phyloP scores from a whole-genome alignment of 2,329 filamentous ascomycete genomes.

The Onygenales sp. region DNA sequence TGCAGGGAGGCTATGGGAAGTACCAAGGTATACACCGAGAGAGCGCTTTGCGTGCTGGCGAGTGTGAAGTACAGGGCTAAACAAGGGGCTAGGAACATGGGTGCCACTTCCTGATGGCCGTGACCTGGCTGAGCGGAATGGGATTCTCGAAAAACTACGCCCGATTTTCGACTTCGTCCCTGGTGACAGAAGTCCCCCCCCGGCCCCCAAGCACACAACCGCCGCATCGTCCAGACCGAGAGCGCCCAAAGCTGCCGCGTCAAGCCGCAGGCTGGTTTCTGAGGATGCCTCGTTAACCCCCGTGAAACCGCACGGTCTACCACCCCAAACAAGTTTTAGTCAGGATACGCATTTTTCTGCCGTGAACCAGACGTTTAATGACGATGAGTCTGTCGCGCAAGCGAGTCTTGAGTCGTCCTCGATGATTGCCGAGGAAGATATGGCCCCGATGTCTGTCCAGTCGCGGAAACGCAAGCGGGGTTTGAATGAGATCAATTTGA shows the following conservation, averaged over 20 bases:
- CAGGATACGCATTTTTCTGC: constrained; percentile 4
- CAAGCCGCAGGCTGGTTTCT: constrained; percentile 3
- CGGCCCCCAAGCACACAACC: constrained; percentile 79
- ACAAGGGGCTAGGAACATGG: constrained; percentile 64
- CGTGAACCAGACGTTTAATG: constrained; percentile 30
- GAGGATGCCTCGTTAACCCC: constrained; percentile 4
- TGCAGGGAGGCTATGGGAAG: constrained; percentile 96
- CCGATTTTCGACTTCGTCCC: constrained; percentile 85
- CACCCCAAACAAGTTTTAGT: constrained; percentile 3
- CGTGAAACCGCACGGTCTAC: neutral
- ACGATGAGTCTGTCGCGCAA: constrained; percentile 76
- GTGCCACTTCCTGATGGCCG: constrained; percentile 79
- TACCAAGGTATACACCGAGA: constrained; percentile 63
- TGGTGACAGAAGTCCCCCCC: constrained; percentile 79
- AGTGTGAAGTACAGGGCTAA: constrained; percentile 1
- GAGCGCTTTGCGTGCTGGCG: neutral
- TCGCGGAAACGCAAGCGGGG: constrained; percentile 69
- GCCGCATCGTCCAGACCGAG: constrained; percentile 67
- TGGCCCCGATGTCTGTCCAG: constrained; percentile 53
- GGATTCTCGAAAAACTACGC: constrained; percentile 69
- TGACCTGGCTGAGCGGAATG: constrained; percentile 75
- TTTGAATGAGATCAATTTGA: constrained; percentile 47
- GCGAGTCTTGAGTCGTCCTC: constrained; percentile 74
- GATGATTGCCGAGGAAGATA: constrained; percentile 75
- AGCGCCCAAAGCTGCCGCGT: constrained; percentile 52